Conservation (phyloP, 2,329 filamentous ascomycete genomes). For the Epichloe uncinata region DNA sequence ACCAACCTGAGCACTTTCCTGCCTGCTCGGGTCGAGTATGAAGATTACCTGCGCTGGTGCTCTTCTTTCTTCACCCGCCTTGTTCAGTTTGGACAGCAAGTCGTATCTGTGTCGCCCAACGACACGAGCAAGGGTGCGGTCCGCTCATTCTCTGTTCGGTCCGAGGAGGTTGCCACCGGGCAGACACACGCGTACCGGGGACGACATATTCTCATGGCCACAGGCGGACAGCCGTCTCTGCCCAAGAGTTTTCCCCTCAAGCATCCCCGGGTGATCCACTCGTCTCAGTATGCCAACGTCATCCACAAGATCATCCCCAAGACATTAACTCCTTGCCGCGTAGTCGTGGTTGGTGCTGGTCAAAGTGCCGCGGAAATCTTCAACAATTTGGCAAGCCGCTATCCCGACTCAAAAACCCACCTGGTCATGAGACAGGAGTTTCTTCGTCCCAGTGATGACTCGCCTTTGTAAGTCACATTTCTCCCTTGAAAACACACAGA, state of each 20-base stretch:
- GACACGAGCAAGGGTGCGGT: constrained; percentile 28
- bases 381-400: constrained; percentile 69
- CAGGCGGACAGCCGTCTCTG: constrained; percentile 52
- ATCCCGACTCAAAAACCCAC: constrained; percentile 66
- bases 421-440: constrained; percentile 75
- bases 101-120: constrained; percentile 54
- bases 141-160: constrained; percentile 54
- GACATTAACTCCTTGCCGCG: constrained; percentile 45
- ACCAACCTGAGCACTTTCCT: constrained; percentile 84
- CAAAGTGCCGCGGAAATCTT: constrained; percentile 95
- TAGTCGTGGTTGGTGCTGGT: constrained; percentile 78
- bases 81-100: constrained; percentile 67
- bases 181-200: constrained; percentile 38
- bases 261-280: constrained; percentile 70
- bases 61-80: constrained; percentile 61
- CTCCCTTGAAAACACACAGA: not conserved
- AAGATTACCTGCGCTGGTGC: constrained; percentile 93
- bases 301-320: constrained; percentile 47
- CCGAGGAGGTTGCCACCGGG: constrained; percentile 47
- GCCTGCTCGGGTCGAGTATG: constrained; percentile 76
- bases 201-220: constrained; percentile 50
- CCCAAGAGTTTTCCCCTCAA: constrained; percentile 55
- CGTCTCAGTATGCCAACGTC: constrained; percentile 65
- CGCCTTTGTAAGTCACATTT: constrained; percentile 61
- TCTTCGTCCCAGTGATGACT: constrained; percentile 84